These are phyloP conservation scores for Suillus brevipes DNA, from an alignment of 768 basidiomycete species.

Conservation along the genomic window DNA sequence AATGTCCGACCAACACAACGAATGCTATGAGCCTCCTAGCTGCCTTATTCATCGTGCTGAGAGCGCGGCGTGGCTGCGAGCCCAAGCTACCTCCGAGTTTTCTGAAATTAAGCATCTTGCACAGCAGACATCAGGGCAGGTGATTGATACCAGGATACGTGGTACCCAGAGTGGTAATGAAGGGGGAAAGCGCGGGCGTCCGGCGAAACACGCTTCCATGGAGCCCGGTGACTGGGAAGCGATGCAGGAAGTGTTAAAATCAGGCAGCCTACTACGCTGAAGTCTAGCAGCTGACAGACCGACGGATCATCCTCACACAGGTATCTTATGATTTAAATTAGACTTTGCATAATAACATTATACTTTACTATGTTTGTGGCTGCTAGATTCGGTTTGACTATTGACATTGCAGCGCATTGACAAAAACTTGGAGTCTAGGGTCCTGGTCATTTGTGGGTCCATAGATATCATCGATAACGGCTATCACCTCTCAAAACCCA, in stretches of 20 bases:
- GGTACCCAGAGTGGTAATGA: constrained; percentile 28
- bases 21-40: constrained; percentile 55
- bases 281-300: background rate
- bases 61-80: constrained; percentile 66
- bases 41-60: constrained; percentile 66
- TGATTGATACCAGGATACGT: constrained; percentile 32
- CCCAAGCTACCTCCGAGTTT: constrained; percentile 74
- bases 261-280: background rate
- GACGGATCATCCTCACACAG: background rate
- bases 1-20: background rate
- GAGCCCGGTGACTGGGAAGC: constrained; percentile 20
- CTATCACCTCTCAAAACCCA: background rate
- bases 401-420: background rate
- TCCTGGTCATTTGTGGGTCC: background rate
- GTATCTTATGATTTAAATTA: background rate
- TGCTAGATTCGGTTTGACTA: background rate
- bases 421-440: background rate
- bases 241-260: constrained; percentile 26
- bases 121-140: constrained; percentile 48
- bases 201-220: constrained; percentile 11
- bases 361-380: no score
- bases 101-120: constrained; percentile 71
- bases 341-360: background rate
- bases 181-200: background rate
- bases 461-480: constrained; percentile 1